Conservation (phyloP, 805 yeast genomes). For the Metschnikowia gruessii region DNA sequence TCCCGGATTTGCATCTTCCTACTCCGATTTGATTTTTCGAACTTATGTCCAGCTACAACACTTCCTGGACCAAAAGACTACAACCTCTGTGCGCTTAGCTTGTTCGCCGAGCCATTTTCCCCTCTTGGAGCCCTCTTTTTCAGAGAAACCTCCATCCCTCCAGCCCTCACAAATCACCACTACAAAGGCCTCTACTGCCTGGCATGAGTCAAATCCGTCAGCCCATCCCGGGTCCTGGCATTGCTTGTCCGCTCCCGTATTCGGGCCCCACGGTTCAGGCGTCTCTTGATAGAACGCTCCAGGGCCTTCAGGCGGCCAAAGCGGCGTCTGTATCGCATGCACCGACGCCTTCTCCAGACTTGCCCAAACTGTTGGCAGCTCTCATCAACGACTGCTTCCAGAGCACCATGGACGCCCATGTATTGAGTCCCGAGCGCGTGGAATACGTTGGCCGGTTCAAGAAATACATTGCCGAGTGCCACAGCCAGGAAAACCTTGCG, state of each 20-base stretch:
- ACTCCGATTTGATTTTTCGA: background rate
- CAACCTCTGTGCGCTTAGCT: background rate
- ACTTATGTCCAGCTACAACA: background rate
- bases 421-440: slow-evolving; percentile 15
- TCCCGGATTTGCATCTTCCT: background rate
- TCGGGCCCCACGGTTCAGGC: slow-evolving; percentile 1
- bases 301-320: too few species aligned
- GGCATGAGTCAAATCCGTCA: slow-evolving; percentile 1
- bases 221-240: background rate
- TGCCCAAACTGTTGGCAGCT: slow-evolving; percentile 25
- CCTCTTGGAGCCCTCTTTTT: background rate
- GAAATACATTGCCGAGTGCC: slow-evolving; percentile 34
- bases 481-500: slow-evolving; percentile 45
- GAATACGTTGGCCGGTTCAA: slow-evolving; percentile 29
- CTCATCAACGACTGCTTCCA: slow-evolving; percentile 34
- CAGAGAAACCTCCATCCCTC: too few species aligned
- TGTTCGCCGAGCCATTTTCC: background rate
- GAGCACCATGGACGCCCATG: slow-evolving; percentile 21
- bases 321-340: background rate
- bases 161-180: background rate
- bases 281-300: background rate
- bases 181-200: too few species aligned
- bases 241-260: slow-evolving; percentile 2
- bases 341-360: background rate
- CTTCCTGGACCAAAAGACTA: background rate